Evolutionary conservation across 106 monocot species (phyloP), one percentile per base, ranked within the genome.

Genomic region (Acorus gramineus): DNA sequence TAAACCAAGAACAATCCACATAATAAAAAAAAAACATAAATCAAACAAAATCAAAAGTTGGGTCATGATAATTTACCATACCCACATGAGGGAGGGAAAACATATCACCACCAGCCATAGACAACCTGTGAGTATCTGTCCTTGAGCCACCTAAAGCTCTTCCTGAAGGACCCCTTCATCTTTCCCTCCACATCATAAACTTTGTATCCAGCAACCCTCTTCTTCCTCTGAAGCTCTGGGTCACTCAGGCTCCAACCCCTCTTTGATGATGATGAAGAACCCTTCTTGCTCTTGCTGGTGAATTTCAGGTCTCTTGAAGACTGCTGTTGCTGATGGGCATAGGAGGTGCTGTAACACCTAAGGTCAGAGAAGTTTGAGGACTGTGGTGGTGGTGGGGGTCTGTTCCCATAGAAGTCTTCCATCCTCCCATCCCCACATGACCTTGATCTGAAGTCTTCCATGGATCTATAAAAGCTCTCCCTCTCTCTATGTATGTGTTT

Each of bases 71-170:
- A 28, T 28, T 28, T 28, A 28, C 28, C 28, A 28, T 28, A 28
- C 28, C 28, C 28, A 28, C 28, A 28, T 28, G 28, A 28, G 28
- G 28, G 28, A 28, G 28, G 28, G 28, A 28, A 28, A 28, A 28
- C 28, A 42, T 64, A 57, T 79, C 76, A 79, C 59, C 70, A 64
- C 82, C 76, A 79, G 10, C 81, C 84, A 55, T 78, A 49, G 47
- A 76, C 44, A 9, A 73, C 74, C 44, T 71, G 68, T 49, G 68
- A 68, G 74, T 66, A 88, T 55, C 65, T 81, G 12, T 74, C 70
- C 76, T 89, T 89, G 47, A 89, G 55, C 88, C 88, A 89, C 62
- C 73, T 70, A 61, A 89, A 76, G 78, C 88, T 81, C 66, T 71
- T 84, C 73, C 81, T 69, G 11, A 89, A 12, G 3, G 81, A 69